Base-by-base conservation (phyloP, 768 basidiomycete species). In the Coprinopsis sp. region DNA sequence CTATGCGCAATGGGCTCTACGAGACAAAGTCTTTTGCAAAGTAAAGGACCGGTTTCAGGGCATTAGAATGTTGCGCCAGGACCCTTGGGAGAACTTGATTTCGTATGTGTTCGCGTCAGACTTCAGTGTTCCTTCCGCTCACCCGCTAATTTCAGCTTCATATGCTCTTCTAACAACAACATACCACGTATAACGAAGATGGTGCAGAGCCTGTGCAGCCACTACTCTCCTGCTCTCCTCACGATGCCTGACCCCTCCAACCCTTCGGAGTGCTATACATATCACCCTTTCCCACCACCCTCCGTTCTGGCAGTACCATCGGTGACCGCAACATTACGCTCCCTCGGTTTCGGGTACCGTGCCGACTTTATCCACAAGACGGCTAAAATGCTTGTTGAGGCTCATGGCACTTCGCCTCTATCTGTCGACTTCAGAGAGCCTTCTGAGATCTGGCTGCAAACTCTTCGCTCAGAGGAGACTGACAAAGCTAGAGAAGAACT, bases 91-190 rank as follows among this genome's bases (percentile, higher is more conserved):
- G 67, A 94, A 89, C 57, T 76, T 98, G 23, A 68, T 97, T 34
- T 92, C 91, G 93, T 96, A 64, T 57, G 89, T 80, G 36, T n/a
- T n/a, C n/a, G n/a, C n/a, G n/a, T n/a, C n/a, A n/a, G n/a, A n/a
- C n/a, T n/a, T n/a, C n/a, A n/a, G n/a, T n/a, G n/a, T 33, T 39
- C 36, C 22, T 31, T 19, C 38, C 37, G 16, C 30, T 21, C 31
- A 40, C 13, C 6, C 25, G 1, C 28, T 27, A 8, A 47, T 13
- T 48, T 2, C 38, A 95, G 94, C 7, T 99, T 98, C 69, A 96
- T 99, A 53, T 98, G 95, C 61, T 96, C 93, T 2, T 90, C 91
- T 2, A 97, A 97, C 59, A 98, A 98, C 63, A 93, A 98, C 56
- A 98, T 99, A 41, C 67, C 81, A 4, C 87, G 96, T 5, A 99